These are phyloP conservation scores for Cordyceps cateniannulata DNA, from an alignment of 2,329 filamentous ascomycete species.

Conservation along the genomic window DNA sequence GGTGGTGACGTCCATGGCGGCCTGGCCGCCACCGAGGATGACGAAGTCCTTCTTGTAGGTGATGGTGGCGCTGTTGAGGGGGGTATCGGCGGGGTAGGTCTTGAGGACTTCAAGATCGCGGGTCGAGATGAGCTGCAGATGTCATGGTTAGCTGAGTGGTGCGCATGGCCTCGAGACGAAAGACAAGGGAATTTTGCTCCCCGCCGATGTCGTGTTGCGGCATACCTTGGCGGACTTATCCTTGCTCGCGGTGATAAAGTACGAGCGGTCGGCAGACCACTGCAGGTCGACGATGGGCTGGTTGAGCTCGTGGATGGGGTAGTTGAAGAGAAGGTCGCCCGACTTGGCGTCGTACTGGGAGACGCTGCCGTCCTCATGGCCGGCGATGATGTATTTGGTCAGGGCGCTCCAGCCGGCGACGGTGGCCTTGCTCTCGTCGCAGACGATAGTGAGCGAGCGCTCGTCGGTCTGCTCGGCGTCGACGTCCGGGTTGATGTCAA, in stretches of 20 bases:
- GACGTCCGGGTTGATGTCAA: constrained; percentile 80
- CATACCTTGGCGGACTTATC: constrained; percentile 80
- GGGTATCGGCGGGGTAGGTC: constrained; percentile 86
- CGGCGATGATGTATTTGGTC: constrained; percentile 92
- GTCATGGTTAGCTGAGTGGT: background rate
- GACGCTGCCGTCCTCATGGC: constrained; percentile 92
- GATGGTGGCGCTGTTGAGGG: constrained; percentile 91
- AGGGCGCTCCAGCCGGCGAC: constrained; percentile 96
- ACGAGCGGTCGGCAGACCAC: constrained; percentile 88
- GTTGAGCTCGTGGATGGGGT: constrained; percentile 80
- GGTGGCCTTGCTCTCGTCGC: constrained; percentile 92
- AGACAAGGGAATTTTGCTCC: no score
- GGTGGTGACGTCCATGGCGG: constrained; percentile 97
- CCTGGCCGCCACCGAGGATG: constrained; percentile 95
- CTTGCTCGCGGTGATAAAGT: constrained; percentile 97
- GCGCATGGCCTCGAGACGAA: no score
- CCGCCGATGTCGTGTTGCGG: no score
- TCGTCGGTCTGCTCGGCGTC: constrained; percentile 80
- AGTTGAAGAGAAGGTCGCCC: constrained; percentile 74
- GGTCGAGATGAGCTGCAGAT: constrained; percentile 64
- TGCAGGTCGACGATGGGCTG: constrained; percentile 85
- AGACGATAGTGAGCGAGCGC: constrained; percentile 78
- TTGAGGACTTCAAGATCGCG: constrained; percentile 88
- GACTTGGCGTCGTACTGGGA: constrained; percentile 89
- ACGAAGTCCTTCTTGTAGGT: constrained; percentile 96